Base-by-base conservation (phyloP, 1,284 basidiomycete genomes). In the Ceratobasidium theobromae region DNA sequence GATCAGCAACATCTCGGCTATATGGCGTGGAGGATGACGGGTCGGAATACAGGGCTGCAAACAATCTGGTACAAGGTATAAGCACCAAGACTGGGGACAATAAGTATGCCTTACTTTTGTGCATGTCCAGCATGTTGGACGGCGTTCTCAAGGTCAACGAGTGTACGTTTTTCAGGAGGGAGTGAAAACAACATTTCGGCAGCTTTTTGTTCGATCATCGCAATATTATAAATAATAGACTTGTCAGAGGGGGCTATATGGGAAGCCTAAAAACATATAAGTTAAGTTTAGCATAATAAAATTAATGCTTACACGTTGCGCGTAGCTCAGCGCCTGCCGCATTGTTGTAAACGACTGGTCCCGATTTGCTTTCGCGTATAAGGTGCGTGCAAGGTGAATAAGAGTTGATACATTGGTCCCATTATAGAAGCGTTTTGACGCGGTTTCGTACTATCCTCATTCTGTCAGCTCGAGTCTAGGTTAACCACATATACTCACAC, bases 121-220 rank as follows among this genome's bases (percentile, higher is more conserved):
- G 94, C 92, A 72, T 92, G 87, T n/a, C 81, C 81, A n/a, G 92
- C 93, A 69, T 93, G 88, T 51, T 86, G 83, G 54, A 95, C 86
- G 0, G 89, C 91, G 45, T 80, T 79, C 70, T 89, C 82, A 46
- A 98, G 80, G 70, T 96, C 93, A 65, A 84, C 84, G 6, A 95
- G 79, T 1, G 87, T 86, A 18, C 95, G 86, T 73, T 92, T 93
- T 14, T 85, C 79, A 0, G 88, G 82, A 1, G 82, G 81, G 21
- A 95, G 78, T 0, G 85, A 81, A 69, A 94, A 86, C 53, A 97
- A 78, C 78, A 97, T 83, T 75, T 97, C 93, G 0, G 92, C 90
- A 0, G 91, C 88, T 76, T 96, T 96, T 76, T 98, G 95, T 76
- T 95, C 87, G 38, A 98, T 93, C 88, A 97, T 94, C 62, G 94